phyloP scores from a whole-genome alignment of 371 early-diverging fungal genomes.

The Circinella umbellata region DNA sequence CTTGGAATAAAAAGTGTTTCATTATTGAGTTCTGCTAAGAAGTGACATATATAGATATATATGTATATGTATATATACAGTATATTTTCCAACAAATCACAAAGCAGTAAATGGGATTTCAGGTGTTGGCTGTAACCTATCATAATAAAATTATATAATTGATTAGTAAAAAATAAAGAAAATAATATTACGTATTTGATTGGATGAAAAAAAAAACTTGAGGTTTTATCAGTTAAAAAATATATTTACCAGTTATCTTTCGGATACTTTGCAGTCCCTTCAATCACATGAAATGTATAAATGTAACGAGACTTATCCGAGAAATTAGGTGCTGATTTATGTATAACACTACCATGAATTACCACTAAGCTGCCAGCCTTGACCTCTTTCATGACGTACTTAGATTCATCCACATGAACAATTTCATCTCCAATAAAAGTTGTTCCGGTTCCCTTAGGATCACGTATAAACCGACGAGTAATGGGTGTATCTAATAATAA shows the following conservation, averaged over 20 bases:
- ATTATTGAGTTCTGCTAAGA: too few relatives aligned
- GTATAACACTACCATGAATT: conserved; percentile 90
- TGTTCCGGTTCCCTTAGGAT: conserved; percentile 54
- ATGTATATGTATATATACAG: too few relatives aligned
- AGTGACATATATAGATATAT: too few relatives aligned
- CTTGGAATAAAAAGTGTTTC: too few relatives aligned
- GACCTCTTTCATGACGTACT: conserved; percentile 46
- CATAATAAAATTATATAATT: neutral
- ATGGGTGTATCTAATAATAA: conserved; percentile 58
- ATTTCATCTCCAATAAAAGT: conserved; percentile 60
- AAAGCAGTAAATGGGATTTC: conserved; percentile 10
- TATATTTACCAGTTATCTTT: conserved; percentile 66
- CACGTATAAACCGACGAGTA: conserved; percentile 77
- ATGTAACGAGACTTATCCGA: conserved; percentile 84
- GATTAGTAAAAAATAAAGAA: neutral
- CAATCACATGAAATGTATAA: conserved; percentile 95
- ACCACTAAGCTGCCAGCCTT: conserved; percentile 74
- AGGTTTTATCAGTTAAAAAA: neutral
- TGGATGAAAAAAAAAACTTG: neutral
- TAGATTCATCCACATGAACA: conserved; percentile 35
- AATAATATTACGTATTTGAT: neutral
- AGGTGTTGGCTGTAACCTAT: conserved; percentile 26
- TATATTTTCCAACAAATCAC: neutral
- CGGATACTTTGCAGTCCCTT: conserved; percentile 72
- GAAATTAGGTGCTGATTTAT: conserved; percentile 81